Evolutionary conservation across 148 eudicot genomes (phyloP).

Genomic region (Fallopia convolvulus): DNA sequence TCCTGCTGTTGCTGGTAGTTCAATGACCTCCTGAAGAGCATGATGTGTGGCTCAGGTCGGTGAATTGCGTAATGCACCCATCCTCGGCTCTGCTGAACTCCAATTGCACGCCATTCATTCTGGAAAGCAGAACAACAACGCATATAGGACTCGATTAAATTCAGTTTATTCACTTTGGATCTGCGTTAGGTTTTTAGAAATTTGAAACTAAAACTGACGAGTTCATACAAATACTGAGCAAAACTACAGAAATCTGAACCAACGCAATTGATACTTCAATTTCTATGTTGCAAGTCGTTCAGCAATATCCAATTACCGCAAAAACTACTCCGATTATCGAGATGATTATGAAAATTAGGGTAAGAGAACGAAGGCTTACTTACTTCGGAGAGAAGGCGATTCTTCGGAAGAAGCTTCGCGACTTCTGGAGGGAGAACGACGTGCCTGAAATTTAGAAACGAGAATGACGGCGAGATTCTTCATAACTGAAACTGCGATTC

Average conservation of each 20-base stretch:
- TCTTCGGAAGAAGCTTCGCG: conserved; percentile 13
- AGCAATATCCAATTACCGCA: neutral
- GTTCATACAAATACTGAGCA: too few species aligned
- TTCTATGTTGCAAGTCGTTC: neutral
- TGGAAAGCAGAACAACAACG: neutral
- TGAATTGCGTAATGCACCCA: conserved; percentile 66
- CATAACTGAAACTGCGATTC: conserved; percentile 3
- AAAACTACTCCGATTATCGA: neutral
- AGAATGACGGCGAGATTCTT: neutral
- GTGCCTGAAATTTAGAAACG: neutral
- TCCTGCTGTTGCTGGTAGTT: conserved; percentile 51
- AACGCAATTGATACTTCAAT: neutral
- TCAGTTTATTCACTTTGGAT: neutral
- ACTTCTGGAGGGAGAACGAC: conserved; percentile 15
- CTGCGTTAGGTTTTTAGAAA: neutral
- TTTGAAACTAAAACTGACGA: neutral
- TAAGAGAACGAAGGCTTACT: neutral
- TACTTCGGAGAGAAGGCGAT: conserved; percentile 14
- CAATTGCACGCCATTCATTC: conserved; percentile 12
- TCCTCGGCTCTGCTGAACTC: conserved; percentile 48
- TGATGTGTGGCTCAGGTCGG: conserved; percentile 69
- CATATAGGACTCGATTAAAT: neutral
- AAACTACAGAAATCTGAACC: neutral
- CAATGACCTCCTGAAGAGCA: conserved; percentile 63
- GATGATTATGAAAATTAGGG: neutral